Conservation (phyloP, 306 rosid species). For the Dryas alaskensis region DNA sequence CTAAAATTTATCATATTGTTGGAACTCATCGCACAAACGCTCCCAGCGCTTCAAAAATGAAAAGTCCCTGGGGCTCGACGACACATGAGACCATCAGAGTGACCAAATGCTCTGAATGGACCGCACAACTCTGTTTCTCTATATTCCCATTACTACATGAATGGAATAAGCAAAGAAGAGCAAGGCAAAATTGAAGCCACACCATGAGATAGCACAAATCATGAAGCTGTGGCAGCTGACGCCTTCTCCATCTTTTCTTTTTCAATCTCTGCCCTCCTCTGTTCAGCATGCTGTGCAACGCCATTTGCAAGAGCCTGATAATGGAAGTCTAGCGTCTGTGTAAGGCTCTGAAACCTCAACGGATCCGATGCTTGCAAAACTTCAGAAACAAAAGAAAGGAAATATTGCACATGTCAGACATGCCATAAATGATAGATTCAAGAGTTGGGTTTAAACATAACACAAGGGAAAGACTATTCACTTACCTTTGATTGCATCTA, state of each 20-base stretch:
- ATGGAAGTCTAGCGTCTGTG: constrained; percentile 74
- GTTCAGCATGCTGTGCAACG: constrained; percentile 90
- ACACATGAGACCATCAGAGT: constrained; percentile 39
- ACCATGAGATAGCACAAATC: constrained; percentile 28
- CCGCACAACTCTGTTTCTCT: constrained; percentile 38
- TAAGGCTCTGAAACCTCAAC: constrained; percentile 73
- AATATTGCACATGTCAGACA: constrained; percentile 9
- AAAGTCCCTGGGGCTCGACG: constrained; percentile 30
- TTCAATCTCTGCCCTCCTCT: constrained; percentile 76
- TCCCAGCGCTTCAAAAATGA: constrained; percentile 43
- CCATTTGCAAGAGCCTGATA: constrained; percentile 90
- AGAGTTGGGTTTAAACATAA: not conserved
- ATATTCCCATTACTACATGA: constrained; percentile 36
- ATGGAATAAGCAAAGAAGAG: constrained; percentile 39
- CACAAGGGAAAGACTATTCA: not conserved
- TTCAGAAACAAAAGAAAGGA: constrained; percentile 16
- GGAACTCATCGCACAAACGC: constrained; percentile 38
- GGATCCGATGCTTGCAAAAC: constrained; percentile 74
- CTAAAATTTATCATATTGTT: constrained; percentile 25
- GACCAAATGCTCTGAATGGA: constrained; percentile 45
- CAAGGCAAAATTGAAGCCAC: constrained; percentile 43
- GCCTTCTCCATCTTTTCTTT: constrained; percentile 83
- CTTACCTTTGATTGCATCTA: constrained; percentile 79
- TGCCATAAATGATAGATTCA: not conserved
- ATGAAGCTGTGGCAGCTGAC: constrained; percentile 52